phyloP scores from a whole-genome alignment of 345 rosid species.

The Isatis tinctoria region DNA sequence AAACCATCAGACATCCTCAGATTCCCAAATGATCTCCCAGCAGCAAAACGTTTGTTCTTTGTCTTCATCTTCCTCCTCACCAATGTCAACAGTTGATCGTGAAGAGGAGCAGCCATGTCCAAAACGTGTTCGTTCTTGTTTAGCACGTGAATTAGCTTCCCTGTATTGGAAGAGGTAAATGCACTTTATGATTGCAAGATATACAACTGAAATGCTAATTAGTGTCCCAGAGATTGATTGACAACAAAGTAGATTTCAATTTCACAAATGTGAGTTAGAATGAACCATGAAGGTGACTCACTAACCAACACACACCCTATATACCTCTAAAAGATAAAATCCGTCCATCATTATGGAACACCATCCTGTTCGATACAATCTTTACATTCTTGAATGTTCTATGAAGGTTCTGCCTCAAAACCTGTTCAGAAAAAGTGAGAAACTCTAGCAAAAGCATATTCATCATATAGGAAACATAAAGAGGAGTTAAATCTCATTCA shows the following conservation, averaged over 20 bases:
- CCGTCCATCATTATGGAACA: constrained; percentile 50
- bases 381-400: constrained; percentile 64
- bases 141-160: constrained; percentile 74
- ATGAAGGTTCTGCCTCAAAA: constrained; percentile 80
- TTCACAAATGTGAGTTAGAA: not conserved
- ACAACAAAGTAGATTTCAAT: not conserved
- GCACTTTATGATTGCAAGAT: not conserved
- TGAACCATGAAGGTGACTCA: constrained; percentile 4
- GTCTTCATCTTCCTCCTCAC: constrained; percentile 38
- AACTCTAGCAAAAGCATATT: not conserved
- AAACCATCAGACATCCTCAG: constrained; percentile 88
- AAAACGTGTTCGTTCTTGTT: constrained; percentile 90
- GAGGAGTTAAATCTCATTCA: not conserved
- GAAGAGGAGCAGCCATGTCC: constrained; percentile 88
- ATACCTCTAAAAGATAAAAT: constrained; percentile 81
- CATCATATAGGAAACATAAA: not conserved
- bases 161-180: constrained; percentile 30
- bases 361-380: constrained; percentile 83
- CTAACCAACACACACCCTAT: too few relatives aligned
- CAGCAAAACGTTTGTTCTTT: constrained; percentile 77
- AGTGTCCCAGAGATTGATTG: not conserved
- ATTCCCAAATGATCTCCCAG: constrained; percentile 90
- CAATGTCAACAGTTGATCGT: constrained; percentile 35
- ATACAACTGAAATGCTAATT: not conserved
- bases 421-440: constrained; percentile 40